Base-by-base conservation (phyloP, 495 filamentous ascomycete genomes). In the Daldinia concentrica region DNA sequence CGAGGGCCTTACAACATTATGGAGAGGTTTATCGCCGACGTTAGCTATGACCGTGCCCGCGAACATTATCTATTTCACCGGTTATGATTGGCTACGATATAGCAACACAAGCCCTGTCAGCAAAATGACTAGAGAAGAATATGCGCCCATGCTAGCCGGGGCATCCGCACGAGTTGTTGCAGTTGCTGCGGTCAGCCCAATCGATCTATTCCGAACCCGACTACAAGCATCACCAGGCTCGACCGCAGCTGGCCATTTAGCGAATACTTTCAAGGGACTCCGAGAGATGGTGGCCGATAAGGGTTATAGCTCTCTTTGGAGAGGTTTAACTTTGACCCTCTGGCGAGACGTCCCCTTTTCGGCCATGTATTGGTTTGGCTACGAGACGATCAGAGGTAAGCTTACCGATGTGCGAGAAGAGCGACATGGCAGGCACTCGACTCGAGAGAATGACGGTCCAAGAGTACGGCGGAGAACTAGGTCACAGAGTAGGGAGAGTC, bases 321-420 rank as follows among this genome's bases (percentile, higher is more conserved):
- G 95, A n/a, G 95, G 95, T 0, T 80, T 99, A 61, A 93, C 91
- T 0, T 84, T 99, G 32, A 98, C 95, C 0, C 88, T 99, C 74
- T 99, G 95, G 95, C 86, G 95, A 30, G 95, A 99, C 76, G 95
- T 98, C 0, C 95, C 95, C 0, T 99, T 99, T 76, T 98, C 95
- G 5, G 95, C 91, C 7, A 85, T 99, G 60, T 99, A 99, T 81
- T 99, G 95, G 95, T 93, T 91, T 88, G 95, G 95, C 12, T 99
- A 99, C 76, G 95, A 99, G 83, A 85, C 87, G 30, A 88, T 93
- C 45, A 89, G 93, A 30, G 86, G 87, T 36, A 76, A 73, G 29
- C 78, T 97, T 32, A 89, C 87, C 6, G 88, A 92, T 56, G 77
- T 85, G 26, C 89, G 92, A 5, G 86, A 88, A 66, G 78, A 82